These are phyloP conservation scores for Trypanosoma brucei DNA, from an alignment of 208 protist genomes.

Conservation along the genomic window DNA sequence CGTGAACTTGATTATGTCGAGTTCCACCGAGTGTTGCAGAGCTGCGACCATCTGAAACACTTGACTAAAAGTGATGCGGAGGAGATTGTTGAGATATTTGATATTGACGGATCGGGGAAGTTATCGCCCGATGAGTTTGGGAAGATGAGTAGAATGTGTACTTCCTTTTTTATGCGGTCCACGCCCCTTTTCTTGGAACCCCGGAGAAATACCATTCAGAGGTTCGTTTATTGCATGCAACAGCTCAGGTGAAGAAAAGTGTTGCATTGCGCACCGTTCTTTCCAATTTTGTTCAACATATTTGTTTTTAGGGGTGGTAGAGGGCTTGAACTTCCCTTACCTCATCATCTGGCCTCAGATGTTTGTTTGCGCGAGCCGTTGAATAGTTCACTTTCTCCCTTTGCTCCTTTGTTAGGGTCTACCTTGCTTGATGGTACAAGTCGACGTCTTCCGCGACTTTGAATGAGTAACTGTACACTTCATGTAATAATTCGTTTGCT, in stretches of 20 bases:
- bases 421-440: no score
- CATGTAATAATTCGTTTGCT: no score
- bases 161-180: slow-evolving; percentile 33
- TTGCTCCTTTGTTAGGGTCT: no score
- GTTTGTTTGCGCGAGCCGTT: no score
- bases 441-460: no score
- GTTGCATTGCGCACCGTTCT: no score
- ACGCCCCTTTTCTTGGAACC: slow-evolving; percentile 49
- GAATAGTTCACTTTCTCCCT: no score
- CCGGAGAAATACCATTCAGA: slow-evolving; percentile 47
- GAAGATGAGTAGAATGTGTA: slow-evolving; percentile 25
- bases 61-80: slow-evolving; percentile 34
- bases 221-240: slow-evolving; percentile 77
- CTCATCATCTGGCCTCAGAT: no score
- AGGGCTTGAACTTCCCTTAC: no score
- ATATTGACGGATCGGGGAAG: slow-evolving; percentile 49
- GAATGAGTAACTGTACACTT: no score
- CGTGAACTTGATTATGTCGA: slow-evolving; percentile 34
- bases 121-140: slow-evolving; percentile 59
- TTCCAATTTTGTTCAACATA: no score
- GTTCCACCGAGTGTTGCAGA: slow-evolving; percentile 40
- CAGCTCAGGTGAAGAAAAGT: slow-evolving; percentile 38
- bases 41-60: slow-evolving; percentile 25
- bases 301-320: no score
- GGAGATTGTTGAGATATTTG: slow-evolving; percentile 45